phyloP scores from a whole-genome alignment of 306 rosid genomes.

The Gleditsia sinensis region DNA sequence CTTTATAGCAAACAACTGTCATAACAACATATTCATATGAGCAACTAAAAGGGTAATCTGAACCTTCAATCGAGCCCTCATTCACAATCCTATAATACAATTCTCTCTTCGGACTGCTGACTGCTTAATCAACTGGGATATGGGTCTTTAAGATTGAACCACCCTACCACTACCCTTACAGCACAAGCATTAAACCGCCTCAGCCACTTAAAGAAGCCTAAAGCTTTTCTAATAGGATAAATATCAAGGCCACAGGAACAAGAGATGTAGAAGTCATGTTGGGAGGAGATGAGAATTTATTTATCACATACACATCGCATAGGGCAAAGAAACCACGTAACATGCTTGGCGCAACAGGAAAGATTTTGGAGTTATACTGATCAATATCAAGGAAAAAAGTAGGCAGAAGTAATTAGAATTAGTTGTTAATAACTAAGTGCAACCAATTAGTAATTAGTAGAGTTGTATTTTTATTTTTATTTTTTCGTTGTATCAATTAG shows the following conservation, averaged over 20 bases:
- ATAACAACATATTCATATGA: background rate
- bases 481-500: background rate
- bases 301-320: background rate
- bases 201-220: constrained; percentile 19
- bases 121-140: constrained; percentile 8
- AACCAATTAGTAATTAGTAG: background rate
- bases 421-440: background rate
- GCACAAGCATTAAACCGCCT: constrained; percentile 11
- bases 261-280: background rate
- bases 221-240: constrained; percentile 18
- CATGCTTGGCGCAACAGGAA: constrained; percentile 6
- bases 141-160: constrained; percentile 30
- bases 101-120: constrained; percentile 27
- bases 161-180: background rate
- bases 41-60: constrained; percentile 26
- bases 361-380: background rate
- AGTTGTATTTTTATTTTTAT: no score
- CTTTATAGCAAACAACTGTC: constrained; percentile 21
- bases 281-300: background rate
- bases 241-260: constrained; percentile 10
- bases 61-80: constrained; percentile 8
- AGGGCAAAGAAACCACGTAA: background rate
- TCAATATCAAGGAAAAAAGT: background rate
- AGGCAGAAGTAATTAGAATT: background rate
- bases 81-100: constrained; percentile 6